Evolutionary conservation across 2,329 filamentous ascomycete species (phyloP).

Genomic region (Fusarium tjaetaba): DNA sequence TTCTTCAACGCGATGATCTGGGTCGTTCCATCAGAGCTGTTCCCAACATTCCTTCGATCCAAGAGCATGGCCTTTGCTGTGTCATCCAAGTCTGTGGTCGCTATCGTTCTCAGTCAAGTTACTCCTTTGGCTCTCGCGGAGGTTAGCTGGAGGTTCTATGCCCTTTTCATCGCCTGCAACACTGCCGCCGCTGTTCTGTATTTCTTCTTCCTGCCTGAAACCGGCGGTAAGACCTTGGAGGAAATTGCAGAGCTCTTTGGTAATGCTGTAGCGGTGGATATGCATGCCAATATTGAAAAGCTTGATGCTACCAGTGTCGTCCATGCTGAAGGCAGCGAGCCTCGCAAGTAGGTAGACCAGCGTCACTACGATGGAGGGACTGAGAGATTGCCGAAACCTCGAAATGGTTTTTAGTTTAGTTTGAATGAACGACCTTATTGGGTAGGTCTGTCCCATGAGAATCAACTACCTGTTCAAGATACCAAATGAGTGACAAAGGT

Average conservation of each 20-base stretch:
- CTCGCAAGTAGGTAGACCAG: not conserved
- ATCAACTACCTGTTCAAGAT: no score
- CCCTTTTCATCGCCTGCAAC: not conserved
- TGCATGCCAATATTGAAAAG: not conserved
- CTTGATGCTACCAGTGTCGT: not conserved
- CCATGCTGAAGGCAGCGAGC: not conserved
- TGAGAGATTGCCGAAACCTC: not conserved
- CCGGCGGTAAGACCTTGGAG: not conserved
- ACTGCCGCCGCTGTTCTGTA: not conserved
- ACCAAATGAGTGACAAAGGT: no score
- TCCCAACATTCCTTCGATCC: not conserved
- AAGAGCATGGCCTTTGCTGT: not conserved
- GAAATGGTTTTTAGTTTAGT: not conserved
- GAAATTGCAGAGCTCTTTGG: not conserved
- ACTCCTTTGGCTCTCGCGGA: not conserved
- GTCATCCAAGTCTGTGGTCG: not conserved
- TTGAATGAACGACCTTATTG: not conserved
- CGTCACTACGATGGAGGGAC: accelerated
- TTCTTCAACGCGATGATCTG: not conserved
- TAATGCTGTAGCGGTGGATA: not conserved
- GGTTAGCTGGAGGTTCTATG: not conserved
- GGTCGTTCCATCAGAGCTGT: not conserved
- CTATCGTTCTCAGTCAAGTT: not conserved
- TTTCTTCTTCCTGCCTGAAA: not conserved
- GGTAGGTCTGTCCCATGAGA: no score